phyloP scores from a whole-genome alignment of 176 grass and related monocot genomes.

The Typha latifolia region DNA sequence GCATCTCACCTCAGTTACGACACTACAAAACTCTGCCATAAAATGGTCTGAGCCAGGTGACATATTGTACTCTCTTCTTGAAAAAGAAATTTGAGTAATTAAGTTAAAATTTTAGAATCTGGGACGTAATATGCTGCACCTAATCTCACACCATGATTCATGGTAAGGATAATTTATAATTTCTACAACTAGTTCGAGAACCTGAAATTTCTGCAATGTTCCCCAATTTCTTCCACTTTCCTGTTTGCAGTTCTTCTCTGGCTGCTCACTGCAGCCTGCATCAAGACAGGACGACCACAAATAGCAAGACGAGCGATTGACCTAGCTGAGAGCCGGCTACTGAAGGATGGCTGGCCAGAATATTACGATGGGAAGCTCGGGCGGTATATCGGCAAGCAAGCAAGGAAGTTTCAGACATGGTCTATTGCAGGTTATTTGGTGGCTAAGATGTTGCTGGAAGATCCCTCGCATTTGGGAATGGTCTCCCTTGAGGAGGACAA shows the following conservation, averaged over 20 bases:
- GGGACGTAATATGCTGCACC: too few relatives aligned
- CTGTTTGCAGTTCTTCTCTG: conserved; percentile 57
- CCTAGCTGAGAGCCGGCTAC: conserved; percentile 54
- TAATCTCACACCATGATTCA: too few relatives aligned
- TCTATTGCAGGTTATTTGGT: conserved; percentile 81
- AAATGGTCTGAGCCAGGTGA: too few relatives aligned
- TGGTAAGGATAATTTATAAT: too few relatives aligned
- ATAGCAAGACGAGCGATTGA: conserved; percentile 66
- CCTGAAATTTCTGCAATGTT: background rate
- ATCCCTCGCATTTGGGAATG: conserved; percentile 90
- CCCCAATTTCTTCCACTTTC: background rate
- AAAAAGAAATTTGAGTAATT: too few relatives aligned
- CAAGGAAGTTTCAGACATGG: conserved; percentile 93
- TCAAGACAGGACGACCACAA: conserved; percentile 81
- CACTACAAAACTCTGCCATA: too few relatives aligned
- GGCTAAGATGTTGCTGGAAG: conserved; percentile 97
- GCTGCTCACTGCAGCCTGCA: conserved; percentile 82
- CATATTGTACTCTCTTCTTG: too few relatives aligned
- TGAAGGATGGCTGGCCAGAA: conserved; percentile 78
- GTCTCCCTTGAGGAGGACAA: conserved; percentile 92
- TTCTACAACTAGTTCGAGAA: too few relatives aligned
- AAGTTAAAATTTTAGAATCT: too few relatives aligned
- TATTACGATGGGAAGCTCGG: conserved; percentile 92
- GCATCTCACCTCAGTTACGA: too few relatives aligned
- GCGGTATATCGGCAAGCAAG: conserved; percentile 73